A percentile compares a stretch with the other conserved stretches of the same genome.
phyloP scores from a whole-genome alignment of 352 stramenopile genomes.

The Phytophthora lateralis region DNA sequence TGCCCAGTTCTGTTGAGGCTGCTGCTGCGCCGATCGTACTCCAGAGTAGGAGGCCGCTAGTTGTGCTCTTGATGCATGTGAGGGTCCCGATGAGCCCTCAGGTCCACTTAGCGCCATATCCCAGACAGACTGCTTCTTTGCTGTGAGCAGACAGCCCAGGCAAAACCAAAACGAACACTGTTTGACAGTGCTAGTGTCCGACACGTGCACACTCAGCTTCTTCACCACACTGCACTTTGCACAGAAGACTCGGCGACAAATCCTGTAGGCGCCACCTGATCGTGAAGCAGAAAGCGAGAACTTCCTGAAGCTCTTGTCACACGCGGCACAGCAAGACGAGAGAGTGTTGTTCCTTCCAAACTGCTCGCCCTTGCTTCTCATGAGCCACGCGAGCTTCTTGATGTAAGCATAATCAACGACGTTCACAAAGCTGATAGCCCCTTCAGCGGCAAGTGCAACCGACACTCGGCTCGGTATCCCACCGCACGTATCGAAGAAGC shows the following conservation, averaged over 20 bases:
- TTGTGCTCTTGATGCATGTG: neutral
- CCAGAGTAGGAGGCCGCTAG: neutral
- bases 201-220: slow-evolving; percentile 58
- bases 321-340: slow-evolving; percentile 33
- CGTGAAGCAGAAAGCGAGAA: slow-evolving; percentile 20
- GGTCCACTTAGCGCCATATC: slow-evolving; percentile 34
- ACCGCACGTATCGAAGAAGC: slow-evolving; percentile 55
- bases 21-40: neutral
- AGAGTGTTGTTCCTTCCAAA: neutral
- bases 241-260: slow-evolving; percentile 51
- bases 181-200: slow-evolving; percentile 28
- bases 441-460: slow-evolving; percentile 45
- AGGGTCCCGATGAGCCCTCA: slow-evolving; percentile 1
- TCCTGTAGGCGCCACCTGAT: slow-evolving; percentile 37
- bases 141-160: slow-evolving; percentile 47
- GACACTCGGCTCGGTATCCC: slow-evolving; percentile 52
- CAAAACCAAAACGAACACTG: slow-evolving; percentile 55
- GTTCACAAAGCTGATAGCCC: slow-evolving; percentile 42
- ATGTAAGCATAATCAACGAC: slow-evolving; percentile 59
- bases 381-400: slow-evolving; percentile 67
- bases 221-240: slow-evolving; percentile 58
- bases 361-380: slow-evolving; percentile 29
- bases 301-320: slow-evolving; percentile 23
- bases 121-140: slow-evolving; percentile 48
- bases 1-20: neutral